A percentile compares a stretch with the other conserved stretches of the same genome.
phyloP scores from a whole-genome alignment of 768 basidiomycete species.

The Tulasnella sp. region DNA sequence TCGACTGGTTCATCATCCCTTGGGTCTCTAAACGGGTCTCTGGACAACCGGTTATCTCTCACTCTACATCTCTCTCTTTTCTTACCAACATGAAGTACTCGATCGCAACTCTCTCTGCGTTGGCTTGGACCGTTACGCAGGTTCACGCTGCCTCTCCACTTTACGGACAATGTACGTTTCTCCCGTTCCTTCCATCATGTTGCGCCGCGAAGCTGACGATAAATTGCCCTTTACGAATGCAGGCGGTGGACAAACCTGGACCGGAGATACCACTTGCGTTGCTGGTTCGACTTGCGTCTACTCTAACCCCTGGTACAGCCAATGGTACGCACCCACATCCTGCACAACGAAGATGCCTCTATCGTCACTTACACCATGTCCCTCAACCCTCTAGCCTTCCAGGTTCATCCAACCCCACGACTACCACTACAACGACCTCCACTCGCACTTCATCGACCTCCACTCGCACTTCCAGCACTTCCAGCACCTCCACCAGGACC shows the following conservation, averaged over 20 bases:
- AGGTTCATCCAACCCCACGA: constrained; percentile 14
- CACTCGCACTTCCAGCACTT: not conserved
- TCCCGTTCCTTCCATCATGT: constrained; percentile 38
- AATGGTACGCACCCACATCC: constrained; percentile 13
- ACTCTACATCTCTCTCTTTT: not conserved
- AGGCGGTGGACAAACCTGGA: not conserved
- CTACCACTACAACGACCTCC: constrained; percentile 19
- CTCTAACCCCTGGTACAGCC: constrained; percentile 22
- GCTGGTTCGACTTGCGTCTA: constrained; percentile 22
- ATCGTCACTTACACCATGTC: not conserved
- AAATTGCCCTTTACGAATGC: not conserved
- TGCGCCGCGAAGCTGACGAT: constrained; percentile 11
- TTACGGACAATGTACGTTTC: constrained; percentile 49
- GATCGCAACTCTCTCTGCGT: not conserved
- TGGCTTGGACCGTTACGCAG: constrained; percentile 7
- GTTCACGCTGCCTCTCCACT: constrained; percentile 36
- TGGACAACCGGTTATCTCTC: not conserved
- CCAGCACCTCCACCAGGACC: constrained; percentile 2
- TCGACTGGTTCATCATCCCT: not conserved
- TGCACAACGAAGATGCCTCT: not conserved
- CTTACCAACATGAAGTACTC: constrained; percentile 3
- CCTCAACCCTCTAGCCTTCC: not conserved
- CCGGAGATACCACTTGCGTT: constrained; percentile 16
- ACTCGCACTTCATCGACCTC: not conserved
- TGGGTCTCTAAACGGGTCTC: not conserved